phyloP scores from a whole-genome alignment of 345 rosid species.

The Chamaenerion angustifolium region DNA sequence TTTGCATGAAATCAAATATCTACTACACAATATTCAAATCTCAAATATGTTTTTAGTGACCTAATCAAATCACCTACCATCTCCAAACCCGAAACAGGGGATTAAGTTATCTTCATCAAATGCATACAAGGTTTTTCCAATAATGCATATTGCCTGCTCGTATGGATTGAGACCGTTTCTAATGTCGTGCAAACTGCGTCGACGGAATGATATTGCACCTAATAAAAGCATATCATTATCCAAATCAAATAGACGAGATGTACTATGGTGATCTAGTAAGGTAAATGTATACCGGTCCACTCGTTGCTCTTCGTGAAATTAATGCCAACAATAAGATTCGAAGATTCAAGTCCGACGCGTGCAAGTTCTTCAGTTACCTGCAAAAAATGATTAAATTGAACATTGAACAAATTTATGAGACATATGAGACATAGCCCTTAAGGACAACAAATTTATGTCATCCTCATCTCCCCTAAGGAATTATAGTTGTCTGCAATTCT shows the following conservation, averaged over 20 bases:
- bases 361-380: conserved; percentile 26
- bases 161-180: conserved; percentile 5
- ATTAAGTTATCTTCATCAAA: conserved; percentile 5
- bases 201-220: too few relatives aligned
- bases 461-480: too few relatives aligned
- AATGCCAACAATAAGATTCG: conserved; percentile 31
- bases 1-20: neutral
- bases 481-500: too few relatives aligned
- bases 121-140: conserved; percentile 2
- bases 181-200: conserved; percentile 10
- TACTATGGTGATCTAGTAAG: too few relatives aligned
- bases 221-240: too few relatives aligned
- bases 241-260: too few relatives aligned
- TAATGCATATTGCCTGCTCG: conserved; percentile 4
- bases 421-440: neutral
- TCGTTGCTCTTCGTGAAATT: conserved; percentile 37
- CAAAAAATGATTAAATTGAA: too few relatives aligned
- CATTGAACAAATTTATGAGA: neutral
- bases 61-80: conserved; percentile 2
- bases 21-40: too few relatives aligned
- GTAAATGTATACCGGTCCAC: conserved; percentile 21
- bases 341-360: conserved; percentile 26
- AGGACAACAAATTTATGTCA: too few relatives aligned
- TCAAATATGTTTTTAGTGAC: too few relatives aligned
- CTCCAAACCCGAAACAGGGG: conserved; percentile 7